Conservation (phyloP, 345 rosid species). For the Eucalyptus erythrocorys region DNA sequence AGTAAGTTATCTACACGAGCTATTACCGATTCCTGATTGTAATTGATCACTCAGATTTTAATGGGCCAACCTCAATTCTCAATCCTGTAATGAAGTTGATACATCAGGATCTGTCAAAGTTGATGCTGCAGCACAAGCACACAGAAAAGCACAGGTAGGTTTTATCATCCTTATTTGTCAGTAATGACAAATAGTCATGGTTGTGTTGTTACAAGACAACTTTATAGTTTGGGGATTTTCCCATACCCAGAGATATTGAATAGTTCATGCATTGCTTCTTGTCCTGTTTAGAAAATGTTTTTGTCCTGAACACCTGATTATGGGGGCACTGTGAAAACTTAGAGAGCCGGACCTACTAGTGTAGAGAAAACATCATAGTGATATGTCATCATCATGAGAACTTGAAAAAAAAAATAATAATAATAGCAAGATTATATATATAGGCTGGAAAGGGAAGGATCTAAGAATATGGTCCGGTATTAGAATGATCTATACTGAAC, state of each 20-base stretch:
- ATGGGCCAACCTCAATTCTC: conserved; percentile 30
- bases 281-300: background rate
- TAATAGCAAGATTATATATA: background rate
- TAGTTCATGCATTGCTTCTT: background rate
- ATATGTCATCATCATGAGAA: no score
- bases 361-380: no score
- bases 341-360: no score
- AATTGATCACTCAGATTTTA: background rate
- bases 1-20: background rate
- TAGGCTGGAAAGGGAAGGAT: background rate
- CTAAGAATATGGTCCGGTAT: background rate
- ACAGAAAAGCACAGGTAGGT: conserved; percentile 72
- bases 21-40: background rate
- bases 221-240: background rate
- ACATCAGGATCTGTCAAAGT: conserved; percentile 46
- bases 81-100: conserved; percentile 17
- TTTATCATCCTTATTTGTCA: background rate
- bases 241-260: background rate
- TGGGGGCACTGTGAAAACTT: background rate
- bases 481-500: background rate
- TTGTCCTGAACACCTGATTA: background rate
- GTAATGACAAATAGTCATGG: background rate
- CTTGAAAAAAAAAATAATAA: no score
- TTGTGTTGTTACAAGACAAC: background rate
- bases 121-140: conserved; percentile 51